Conservation (phyloP, 305 asterid species). For the Fraxinus sp. region DNA sequence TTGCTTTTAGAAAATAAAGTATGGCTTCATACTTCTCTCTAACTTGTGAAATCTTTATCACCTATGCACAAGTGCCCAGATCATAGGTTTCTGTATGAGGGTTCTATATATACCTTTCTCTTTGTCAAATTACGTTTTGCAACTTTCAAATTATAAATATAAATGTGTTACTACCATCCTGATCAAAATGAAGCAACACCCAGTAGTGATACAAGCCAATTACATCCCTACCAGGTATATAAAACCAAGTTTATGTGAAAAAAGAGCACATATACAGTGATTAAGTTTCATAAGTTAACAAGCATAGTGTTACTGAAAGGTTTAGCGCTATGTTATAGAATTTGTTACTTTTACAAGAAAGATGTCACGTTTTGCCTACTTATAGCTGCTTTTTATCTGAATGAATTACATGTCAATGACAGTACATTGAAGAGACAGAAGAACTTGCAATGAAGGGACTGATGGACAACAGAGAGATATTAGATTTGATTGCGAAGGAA, state of each 20-base stretch:
- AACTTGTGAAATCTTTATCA: background rate
- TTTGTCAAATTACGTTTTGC: constrained; percentile 3
- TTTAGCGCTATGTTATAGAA: background rate
- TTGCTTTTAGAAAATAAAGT: background rate
- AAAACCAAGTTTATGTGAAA: background rate
- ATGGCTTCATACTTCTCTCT: background rate
- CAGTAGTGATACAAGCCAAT: background rate
- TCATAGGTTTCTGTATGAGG: background rate
- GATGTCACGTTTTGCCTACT: constrained; percentile 10
- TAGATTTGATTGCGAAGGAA: constrained; percentile 65
- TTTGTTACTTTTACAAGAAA: background rate
- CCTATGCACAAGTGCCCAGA: background rate
- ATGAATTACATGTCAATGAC: constrained; percentile 28
- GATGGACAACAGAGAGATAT: constrained; percentile 68
- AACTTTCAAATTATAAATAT: background rate
- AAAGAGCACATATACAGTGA: background rate
- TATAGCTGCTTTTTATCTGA: constrained; percentile 2
- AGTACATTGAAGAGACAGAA: constrained; percentile 95
- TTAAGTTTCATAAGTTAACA: background rate
- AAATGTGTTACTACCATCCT: background rate
- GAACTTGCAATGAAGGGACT: constrained; percentile 93
- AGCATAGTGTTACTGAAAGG: constrained; percentile 3
- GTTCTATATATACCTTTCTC: constrained; percentile 8
- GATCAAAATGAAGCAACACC: constrained; percentile 3
- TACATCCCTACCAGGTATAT: background rate